Evolutionary conservation across 2,329 filamentous ascomycete species (phyloP).

Genomic region (Truncatella angustata): DNA sequence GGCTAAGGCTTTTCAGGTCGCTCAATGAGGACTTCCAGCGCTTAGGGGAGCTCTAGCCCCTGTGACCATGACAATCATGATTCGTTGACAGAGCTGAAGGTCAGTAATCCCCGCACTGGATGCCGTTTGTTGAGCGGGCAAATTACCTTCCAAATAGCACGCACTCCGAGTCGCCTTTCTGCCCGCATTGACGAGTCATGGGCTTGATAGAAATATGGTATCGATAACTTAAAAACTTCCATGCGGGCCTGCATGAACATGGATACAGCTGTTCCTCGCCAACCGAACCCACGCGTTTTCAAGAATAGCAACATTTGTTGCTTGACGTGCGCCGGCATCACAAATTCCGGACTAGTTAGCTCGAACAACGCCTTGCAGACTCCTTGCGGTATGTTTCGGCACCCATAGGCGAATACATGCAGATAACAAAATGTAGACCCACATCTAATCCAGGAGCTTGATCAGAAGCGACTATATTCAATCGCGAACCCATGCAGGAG

Average conservation of each 20-base stretch:
- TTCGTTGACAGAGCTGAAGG: background rate
- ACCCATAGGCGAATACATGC: too few relatives aligned
- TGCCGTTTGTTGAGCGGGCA: background rate
- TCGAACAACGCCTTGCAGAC: background rate
- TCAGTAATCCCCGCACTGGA: background rate
- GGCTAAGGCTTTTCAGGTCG: background rate
- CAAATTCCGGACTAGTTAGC: too few relatives aligned
- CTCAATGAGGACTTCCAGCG: background rate
- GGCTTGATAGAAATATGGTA: background rate
- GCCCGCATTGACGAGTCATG: background rate
- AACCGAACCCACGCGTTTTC: background rate
- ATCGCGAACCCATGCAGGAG: background rate
- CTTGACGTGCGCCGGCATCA: conserved; percentile 1
- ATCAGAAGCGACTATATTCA: background rate
- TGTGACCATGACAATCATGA: background rate
- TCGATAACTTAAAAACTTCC: background rate
- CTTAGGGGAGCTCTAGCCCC: background rate
- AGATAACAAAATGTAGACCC: background rate
- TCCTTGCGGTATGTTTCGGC: too few relatives aligned
- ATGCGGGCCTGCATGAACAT: background rate
- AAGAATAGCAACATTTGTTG: background rate
- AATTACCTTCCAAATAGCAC: conserved; percentile 9
- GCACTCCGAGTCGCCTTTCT: background rate
- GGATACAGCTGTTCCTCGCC: background rate
- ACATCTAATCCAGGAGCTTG: background rate